These are phyloP conservation scores for Candida albicans DNA, from an alignment of 1,139 yeast genomes.

Conservation along the genomic window DNA sequence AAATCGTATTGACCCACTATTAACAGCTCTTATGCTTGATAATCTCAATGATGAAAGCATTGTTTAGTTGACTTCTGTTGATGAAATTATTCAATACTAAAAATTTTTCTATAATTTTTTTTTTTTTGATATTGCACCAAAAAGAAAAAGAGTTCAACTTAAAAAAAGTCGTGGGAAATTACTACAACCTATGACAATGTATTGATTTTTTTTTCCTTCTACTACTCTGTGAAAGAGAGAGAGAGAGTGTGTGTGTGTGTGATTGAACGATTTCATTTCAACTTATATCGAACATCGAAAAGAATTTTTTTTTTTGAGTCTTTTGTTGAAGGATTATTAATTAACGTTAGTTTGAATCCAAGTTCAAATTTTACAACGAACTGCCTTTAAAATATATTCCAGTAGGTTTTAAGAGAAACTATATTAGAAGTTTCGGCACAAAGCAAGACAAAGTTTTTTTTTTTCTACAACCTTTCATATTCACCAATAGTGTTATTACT, in stretches of 20 bases:
- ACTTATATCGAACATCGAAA: neutral
- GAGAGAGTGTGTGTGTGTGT: too few relatives aligned
- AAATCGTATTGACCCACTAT: neutral
- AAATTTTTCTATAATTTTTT: neutral
- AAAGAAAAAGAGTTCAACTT: neutral
- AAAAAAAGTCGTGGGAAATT: neutral
- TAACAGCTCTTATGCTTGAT: neutral
- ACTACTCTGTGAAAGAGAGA: too few relatives aligned
- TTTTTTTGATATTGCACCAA: neutral
- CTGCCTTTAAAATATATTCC: too few relatives aligned
- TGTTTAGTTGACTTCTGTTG: neutral
- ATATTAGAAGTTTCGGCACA: too few relatives aligned
- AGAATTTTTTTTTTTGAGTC: neutral
- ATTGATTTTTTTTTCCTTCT: too few relatives aligned
- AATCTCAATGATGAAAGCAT: constrained; percentile 6
- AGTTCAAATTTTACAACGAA: neutral
- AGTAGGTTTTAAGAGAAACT: too few relatives aligned
- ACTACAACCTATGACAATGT: neutral
- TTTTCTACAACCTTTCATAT: too few relatives aligned
- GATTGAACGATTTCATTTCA: neutral
- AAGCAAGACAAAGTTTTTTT: too few relatives aligned
- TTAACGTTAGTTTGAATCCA: neutral
- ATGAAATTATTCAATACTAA: neutral
- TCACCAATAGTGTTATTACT: neutral
- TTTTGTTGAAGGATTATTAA: neutral